Percentiles rank a stretch among this genome's conserved stretches.
Conservation (phyloP, 2,329 filamentous ascomycete genomes). For the Gaeumannomyces tritici region DNA sequence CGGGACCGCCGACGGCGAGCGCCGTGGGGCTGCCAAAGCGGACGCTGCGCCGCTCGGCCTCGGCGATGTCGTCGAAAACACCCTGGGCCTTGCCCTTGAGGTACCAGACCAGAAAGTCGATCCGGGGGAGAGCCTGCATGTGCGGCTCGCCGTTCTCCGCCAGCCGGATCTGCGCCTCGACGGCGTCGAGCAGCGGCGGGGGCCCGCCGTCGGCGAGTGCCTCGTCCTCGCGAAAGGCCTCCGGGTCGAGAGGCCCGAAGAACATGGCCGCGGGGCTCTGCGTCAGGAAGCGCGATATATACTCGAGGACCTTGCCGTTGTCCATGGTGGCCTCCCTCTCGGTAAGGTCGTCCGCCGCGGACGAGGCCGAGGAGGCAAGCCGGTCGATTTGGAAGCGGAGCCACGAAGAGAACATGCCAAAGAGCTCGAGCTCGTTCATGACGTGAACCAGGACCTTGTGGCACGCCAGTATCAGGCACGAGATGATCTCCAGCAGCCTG, state of each 20-base stretch:
- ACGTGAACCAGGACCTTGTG: conserved; percentile 63
- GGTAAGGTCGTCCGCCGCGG: conserved; percentile 54
- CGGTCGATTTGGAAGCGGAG: conserved; percentile 74
- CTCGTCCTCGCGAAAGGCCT: conserved; percentile 40
- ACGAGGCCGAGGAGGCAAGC: conserved; percentile 54
- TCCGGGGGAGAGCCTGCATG: conserved; percentile 44
- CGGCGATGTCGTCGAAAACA: conserved; percentile 59
- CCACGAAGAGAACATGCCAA: conserved; percentile 73
- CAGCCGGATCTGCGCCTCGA: conserved; percentile 38
- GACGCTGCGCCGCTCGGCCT: conserved; percentile 59
- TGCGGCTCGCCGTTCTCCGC: conserved; percentile 34
- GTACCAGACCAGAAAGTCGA: conserved; percentile 55
- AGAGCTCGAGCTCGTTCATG: conserved; percentile 70
- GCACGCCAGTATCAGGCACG: conserved; percentile 64
- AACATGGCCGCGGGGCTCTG: conserved; percentile 56
- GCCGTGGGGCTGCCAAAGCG: conserved; percentile 49
- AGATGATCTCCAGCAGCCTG: conserved; percentile 58
- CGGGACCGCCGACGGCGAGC: conserved; percentile 32
- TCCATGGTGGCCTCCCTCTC: conserved; percentile 74
- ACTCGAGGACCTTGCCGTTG: conserved; percentile 60
- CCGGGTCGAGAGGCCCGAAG: conserved; percentile 38
- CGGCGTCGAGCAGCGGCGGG: conserved; percentile 31
- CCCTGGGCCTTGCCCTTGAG: conserved; percentile 46
- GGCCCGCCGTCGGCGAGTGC: conserved; percentile 31
- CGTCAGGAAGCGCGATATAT: conserved; percentile 63